Evolutionary conservation across 2,329 filamentous ascomycete genomes (phyloP).

Genomic region (Zymoseptoria ardabiliae): DNA sequence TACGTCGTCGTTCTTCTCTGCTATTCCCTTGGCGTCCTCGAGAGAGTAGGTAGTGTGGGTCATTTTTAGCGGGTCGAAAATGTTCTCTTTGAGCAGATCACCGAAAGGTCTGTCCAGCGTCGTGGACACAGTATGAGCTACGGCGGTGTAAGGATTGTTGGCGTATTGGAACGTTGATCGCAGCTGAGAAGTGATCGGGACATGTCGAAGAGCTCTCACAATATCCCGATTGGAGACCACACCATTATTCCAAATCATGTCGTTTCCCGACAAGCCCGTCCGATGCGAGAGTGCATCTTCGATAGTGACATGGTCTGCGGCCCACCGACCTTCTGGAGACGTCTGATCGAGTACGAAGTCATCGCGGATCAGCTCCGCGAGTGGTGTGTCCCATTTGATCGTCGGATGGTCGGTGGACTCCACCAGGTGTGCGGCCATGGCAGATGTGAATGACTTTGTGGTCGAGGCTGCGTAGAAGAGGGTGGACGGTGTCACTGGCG

Average conservation of each 20-base stretch:
- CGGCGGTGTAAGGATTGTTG: constrained; percentile 47
- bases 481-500: constrained; percentile 19
- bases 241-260: constrained; percentile 20
- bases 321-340: constrained; percentile 13
- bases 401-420: constrained; percentile 19
- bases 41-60: constrained; percentile 32
- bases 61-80: constrained; percentile 40
- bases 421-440: constrained; percentile 21
- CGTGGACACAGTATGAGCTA: constrained; percentile 41
- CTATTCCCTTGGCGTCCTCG: constrained; percentile 23
- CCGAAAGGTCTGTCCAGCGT: constrained; percentile 31
- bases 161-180: constrained; percentile 44
- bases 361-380: constrained; percentile 30
- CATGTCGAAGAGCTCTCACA: constrained; percentile 37
- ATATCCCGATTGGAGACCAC: constrained; percentile 30
- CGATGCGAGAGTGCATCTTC: constrained; percentile 32
- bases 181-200: constrained; percentile 32
- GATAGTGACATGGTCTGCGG: constrained; percentile 25
- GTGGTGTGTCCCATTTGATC: constrained; percentile 31
- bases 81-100: constrained; percentile 27
- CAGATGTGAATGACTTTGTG: constrained; percentile 28
- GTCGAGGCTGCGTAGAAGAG: constrained; percentile 25
- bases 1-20: constrained; percentile 3
- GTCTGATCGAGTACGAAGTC: constrained; percentile 30
- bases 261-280: constrained; percentile 31